Base-by-base conservation (phyloP, 805 yeast genomes). In the Wickerhamomyces sydowiorum region DNA sequence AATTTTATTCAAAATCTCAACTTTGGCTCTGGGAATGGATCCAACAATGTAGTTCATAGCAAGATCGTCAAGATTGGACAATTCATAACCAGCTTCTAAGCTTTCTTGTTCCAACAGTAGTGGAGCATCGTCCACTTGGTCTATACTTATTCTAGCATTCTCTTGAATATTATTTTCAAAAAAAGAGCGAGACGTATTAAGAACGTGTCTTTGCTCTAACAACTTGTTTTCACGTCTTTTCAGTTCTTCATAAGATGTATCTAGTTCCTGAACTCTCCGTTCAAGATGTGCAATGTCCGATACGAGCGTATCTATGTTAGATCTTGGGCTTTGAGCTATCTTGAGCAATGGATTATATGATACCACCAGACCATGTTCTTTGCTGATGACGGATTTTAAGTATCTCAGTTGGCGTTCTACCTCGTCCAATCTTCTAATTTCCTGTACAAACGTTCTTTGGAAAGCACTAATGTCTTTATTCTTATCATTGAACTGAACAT, bases 371-470 rank as follows among this genome's bases (percentile, higher is more conserved):
- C 67, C 66, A 19, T 63, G 67, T 20, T 62, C 79, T 35, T 70
- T 67, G 40, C 69, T 69, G 39, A 85, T 70, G 38, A 79, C 70
- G 1, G 64, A 54, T 46, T 72, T 70, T 52, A 78, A 64, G 48
- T 67, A 76, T 29, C 85, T 71, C 41, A 82, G 74, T 62, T 91
- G 98, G 47, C 97, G 81, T 62, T 89, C 87, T n/a, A 83, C 77
- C 59, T 88, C 85, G 62, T 91, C 97, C 41, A 86, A 69, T 44
- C 75, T 73, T 55, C 96, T 78, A 47, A 88, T 79, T 56, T 93
- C 98, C 56, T 81, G 79, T 44, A 93, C 96, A 62, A 85, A 93
- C 3, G 91, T 73, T 48, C 99, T 76, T 67, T 91, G 98, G 67
- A 93, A 93, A 25, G 86, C 76, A 52, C 80, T 82, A 36, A 87